These are phyloP conservation scores for Gossypium stocksii DNA, from an alignment of 345 rosid genomes.

Conservation along the genomic window DNA sequence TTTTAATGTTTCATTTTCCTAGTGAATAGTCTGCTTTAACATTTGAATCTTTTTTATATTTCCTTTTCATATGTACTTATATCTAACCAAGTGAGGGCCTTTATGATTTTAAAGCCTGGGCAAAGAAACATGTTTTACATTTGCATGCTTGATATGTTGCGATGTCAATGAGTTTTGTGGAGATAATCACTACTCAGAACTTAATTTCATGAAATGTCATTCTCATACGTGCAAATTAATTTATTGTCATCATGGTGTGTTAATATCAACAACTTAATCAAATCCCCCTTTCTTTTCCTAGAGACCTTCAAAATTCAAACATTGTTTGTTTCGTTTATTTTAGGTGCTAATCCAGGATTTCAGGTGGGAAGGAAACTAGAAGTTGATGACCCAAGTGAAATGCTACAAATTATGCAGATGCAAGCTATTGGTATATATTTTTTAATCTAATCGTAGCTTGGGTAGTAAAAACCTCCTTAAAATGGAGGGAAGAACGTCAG, in stretches of 20 bases:
- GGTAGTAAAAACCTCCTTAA: too few relatives aligned
- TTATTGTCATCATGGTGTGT: not conserved
- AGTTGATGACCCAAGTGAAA: too few relatives aligned
- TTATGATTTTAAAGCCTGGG: not conserved
- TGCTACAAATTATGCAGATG: too few relatives aligned
- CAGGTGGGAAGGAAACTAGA: too few relatives aligned
- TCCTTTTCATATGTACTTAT: too few relatives aligned
- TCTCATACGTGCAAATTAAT: not conserved
- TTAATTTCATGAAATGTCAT: not conserved
- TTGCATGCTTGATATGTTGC: not conserved
- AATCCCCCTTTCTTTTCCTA: not conserved
- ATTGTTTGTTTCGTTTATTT: conserved; percentile 19
- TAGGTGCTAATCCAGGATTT: conserved; percentile 31
- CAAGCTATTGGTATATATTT: too few relatives aligned
- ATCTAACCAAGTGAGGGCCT: too few relatives aligned
- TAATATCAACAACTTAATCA: not conserved
- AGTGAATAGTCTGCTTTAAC: too few relatives aligned
- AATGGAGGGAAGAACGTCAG: too few relatives aligned
- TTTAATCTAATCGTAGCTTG: too few relatives aligned
- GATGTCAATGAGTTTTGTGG: not conserved
- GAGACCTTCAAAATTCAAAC: not conserved
- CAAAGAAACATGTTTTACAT: not conserved
- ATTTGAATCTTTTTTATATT: too few relatives aligned
- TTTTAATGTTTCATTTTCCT: too few relatives aligned
- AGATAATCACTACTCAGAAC: not conserved